These are phyloP conservation scores for Clarireedia sp. DNA, from an alignment of 2,329 filamentous ascomycete genomes.

Conservation along the genomic window DNA sequence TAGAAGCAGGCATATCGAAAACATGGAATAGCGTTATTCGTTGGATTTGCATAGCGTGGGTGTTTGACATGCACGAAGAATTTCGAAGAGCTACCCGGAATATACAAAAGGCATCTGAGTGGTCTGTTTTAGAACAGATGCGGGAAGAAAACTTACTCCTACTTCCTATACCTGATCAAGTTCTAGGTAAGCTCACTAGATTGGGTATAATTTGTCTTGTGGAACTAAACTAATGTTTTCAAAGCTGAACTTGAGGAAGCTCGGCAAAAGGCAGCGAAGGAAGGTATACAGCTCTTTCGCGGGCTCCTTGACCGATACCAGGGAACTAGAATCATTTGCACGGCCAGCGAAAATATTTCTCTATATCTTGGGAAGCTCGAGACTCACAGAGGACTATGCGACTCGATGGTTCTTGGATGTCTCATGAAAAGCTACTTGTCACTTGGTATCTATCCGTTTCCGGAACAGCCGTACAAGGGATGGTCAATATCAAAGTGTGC, in stretches of 20 bases:
- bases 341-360: background rate
- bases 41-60: background rate
- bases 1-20: background rate
- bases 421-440: background rate
- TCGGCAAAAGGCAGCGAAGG: background rate
- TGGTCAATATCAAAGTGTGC: background rate
- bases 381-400: background rate
- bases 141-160: background rate
- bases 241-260: background rate
- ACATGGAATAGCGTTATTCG: background rate
- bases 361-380: background rate
- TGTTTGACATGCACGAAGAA: background rate
- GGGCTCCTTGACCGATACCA: background rate
- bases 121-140: background rate
- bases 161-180: background rate
- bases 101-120: background rate
- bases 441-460: background rate
- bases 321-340: background rate
- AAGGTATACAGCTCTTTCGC: background rate
- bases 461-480: background rate
- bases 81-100: background rate
- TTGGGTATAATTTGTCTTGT: too few species aligned
- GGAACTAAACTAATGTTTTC: background rate
- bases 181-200: background rate
- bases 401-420: constrained; percentile 1